Conservation (phyloP, 495 filamentous ascomycete genomes). For the Aspergillus bridgeri region DNA sequence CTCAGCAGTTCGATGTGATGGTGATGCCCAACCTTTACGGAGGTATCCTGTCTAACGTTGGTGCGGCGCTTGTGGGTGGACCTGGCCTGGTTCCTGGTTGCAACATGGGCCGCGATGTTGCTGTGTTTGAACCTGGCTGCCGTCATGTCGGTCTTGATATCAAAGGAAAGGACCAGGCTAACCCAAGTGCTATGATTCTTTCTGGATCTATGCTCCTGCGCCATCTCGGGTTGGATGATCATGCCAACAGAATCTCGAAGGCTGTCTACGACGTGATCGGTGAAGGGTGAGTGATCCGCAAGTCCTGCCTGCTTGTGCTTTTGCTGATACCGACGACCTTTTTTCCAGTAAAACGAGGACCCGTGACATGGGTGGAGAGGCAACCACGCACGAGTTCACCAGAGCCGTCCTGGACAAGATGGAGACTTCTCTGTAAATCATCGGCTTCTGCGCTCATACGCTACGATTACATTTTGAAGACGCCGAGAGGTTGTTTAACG, state of each 20-base stretch:
- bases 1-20: constrained; percentile 99
- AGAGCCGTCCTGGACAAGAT: constrained; percentile 88
- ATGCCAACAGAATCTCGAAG: constrained; percentile 96
- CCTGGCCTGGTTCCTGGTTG: constrained; percentile 96
- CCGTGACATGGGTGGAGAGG: constrained; percentile 88
- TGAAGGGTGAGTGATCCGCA: constrained; percentile 72
- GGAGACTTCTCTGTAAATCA: constrained; percentile 59
- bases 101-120: constrained; percentile 98
- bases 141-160: constrained; percentile 98
- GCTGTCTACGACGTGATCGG: constrained; percentile 94
- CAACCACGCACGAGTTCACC: constrained; percentile 92
- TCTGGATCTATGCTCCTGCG: constrained; percentile 94
- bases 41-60: constrained; percentile 98
- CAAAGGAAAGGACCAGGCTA: constrained; percentile 98
- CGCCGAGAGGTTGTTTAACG: constrained; percentile 19
- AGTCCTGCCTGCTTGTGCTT: constrained; percentile 2
- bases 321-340: constrained; percentile 17
- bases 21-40: constrained; percentile 99
- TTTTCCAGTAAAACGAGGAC: constrained; percentile 76
- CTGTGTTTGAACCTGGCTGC: constrained; percentile 98
- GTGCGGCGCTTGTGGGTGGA: constrained; percentile 95
- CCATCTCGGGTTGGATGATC: constrained; percentile 93
- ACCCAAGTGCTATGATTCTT: constrained; percentile 92
- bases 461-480: constrained; percentile 23
- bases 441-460: constrained; percentile 12